Percentiles rank a stretch among this genome's conserved stretches.
Evolutionary conservation across 2,329 filamentous ascomycete genomes (phyloP).

Genomic region (Botrytis sinoallii): DNA sequence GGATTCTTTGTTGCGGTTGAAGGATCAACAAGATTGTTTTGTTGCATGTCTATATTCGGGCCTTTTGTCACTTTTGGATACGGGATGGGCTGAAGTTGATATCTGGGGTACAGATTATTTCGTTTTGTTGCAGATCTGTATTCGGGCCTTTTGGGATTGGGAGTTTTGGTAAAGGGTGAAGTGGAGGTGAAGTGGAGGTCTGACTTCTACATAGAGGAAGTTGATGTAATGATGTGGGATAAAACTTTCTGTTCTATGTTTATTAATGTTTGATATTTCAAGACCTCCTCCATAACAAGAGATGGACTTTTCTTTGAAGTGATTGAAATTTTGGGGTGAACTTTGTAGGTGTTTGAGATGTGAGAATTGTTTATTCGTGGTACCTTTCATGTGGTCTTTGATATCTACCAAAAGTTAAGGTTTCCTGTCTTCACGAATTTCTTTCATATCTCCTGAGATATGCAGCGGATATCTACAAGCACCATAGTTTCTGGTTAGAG

Average conservation of each 20-base stretch:
- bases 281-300: neutral
- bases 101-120: too few species aligned
- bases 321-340: neutral
- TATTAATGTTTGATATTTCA: neutral
- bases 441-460: neutral
- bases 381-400: neutral
- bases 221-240: neutral
- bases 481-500: neutral
- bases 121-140: neutral
- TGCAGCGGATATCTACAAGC: neutral
- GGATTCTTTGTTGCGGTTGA: neutral
- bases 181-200: neutral
- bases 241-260: too few species aligned
- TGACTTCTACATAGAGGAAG: neutral
- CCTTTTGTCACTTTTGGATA: neutral
- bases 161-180: too few species aligned
- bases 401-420: neutral
- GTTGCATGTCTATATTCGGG: neutral
- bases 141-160: neutral
- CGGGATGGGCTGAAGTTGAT: too few species aligned
- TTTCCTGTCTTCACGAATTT: fast-evolving
- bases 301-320: neutral
- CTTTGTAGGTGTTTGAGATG: neutral
- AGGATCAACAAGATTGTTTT: neutral
- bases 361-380: neutral